phyloP scores from a whole-genome alignment of 2,329 filamentous ascomycete genomes.

The Colletotrichum higginsianum region DNA sequence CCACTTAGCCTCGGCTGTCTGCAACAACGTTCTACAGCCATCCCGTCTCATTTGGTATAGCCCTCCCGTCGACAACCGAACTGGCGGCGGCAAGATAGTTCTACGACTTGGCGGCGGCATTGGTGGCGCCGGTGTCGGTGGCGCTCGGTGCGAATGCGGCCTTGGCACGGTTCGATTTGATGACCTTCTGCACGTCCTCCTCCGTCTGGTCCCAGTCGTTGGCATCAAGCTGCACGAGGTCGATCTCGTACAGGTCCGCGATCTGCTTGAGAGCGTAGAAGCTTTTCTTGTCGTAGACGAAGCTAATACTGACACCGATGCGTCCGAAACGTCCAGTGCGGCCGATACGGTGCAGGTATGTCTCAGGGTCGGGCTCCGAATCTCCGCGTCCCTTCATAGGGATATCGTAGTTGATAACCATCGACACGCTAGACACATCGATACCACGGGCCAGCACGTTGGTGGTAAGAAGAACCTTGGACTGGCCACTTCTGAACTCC shows the following conservation, averaged over 20 bases:
- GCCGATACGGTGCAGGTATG: constrained; percentile 97
- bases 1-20: constrained; percentile 5
- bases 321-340: constrained; percentile 97
- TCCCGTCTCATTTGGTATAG: not conserved
- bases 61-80: not conserved
- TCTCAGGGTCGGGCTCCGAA: constrained; percentile 89
- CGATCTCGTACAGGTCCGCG: constrained; percentile 82
- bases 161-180: constrained; percentile 78
- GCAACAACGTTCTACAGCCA: constrained; percentile 5
- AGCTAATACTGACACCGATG: constrained; percentile 95
- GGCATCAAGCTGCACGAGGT: constrained; percentile 85
- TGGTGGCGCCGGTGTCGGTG: constrained; percentile 60
- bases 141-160: constrained; percentile 66
- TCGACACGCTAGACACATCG: constrained; percentile 90
- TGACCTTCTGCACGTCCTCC: constrained; percentile 83
- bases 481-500: constrained; percentile 86
- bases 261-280: constrained; percentile 87
- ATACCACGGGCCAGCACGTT: constrained; percentile 97
- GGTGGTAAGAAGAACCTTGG: constrained; percentile 97
- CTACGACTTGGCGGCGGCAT: constrained; percentile 44
- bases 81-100: constrained; percentile 13
- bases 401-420: constrained; percentile 98
- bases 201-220: constrained; percentile 94
- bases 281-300: constrained; percentile 89
- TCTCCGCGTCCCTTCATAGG: constrained; percentile 84